Base-by-base conservation (phyloP, 371 early-diverging fungal genomes). In the Fennellomyces sp. region DNA sequence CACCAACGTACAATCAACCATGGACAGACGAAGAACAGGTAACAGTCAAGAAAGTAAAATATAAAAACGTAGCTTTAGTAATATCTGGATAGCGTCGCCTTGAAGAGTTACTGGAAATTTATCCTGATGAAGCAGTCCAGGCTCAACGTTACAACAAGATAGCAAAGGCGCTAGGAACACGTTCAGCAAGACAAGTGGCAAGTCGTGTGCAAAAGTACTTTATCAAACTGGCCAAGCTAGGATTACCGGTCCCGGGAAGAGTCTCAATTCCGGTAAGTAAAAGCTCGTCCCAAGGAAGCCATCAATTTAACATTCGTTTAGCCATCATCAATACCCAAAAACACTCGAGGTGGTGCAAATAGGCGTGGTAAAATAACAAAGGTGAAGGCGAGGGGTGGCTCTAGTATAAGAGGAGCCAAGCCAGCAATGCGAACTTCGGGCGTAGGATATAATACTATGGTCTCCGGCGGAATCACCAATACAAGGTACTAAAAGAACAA, bases 151-250 rank as follows among this genome's bases (percentile, higher is more conserved):
- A 81, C 58, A 80, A 82, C 59, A 88, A 85, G 56, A 88, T 86
- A 30, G 77, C 86, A 2, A 76, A 76, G 26, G 85, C 85, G 5
- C 63, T 88, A 49, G 85, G 85, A 2, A 83, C 86, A 1, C 73
- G 88, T 50, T 83, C 86, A 11, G 81, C 85, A 21, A 79, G 76
- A 35, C 88, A 88, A 69, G 83, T 83, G 35, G 84, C 83, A 8
- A 86, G 88, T 61, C 78, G 88, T 36, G 82, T 88, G 4, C 86
- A 88, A 67, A 88, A 88, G 62, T 85, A 86, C 53, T 88, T 88
- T 59, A 85, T 83, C 69, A 88, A 87, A 56, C 59, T 88, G 33
- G 85, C 85, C 13, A 88, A 86, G 58, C 57, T 78, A 38, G 88
- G 88, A 12, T 60, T 88, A 49, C 85, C 85, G 54, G 83, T 86